Percentiles rank a stretch among this genome's conserved stretches.
These are phyloP conservation scores for Quillaja saponaria DNA, from an alignment of 306 rosid genomes.

Conservation along the genomic window DNA sequence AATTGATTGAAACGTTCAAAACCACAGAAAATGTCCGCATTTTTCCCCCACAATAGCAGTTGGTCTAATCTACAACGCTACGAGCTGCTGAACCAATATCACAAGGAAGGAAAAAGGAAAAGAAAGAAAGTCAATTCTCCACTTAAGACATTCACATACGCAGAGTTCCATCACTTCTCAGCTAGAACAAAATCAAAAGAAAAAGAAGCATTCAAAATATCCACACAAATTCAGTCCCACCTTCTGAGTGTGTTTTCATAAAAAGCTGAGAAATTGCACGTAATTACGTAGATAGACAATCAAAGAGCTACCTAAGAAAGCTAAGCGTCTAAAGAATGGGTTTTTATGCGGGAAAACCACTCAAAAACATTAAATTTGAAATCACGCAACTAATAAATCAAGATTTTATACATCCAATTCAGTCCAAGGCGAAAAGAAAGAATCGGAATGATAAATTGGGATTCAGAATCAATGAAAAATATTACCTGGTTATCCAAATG, in stretches of 20 bases:
- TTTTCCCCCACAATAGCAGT: neutral
- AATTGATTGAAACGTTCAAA: neutral
- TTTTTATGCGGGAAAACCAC: neutral
- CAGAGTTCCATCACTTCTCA: neutral
- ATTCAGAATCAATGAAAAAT: neutral
- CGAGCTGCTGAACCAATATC: neutral
- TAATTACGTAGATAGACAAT: neutral
- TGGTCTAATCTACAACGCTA: neutral
- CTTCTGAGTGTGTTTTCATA: neutral
- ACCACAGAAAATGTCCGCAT: slow-evolving; percentile 1
- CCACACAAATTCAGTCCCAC: neutral
- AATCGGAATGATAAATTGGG: neutral
- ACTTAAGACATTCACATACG: neutral
- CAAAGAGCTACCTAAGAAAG: neutral
- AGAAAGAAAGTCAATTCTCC: too few relatives aligned
- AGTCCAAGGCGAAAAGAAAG: neutral
- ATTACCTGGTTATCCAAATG: neutral
- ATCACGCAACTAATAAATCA: neutral
- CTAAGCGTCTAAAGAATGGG: neutral
- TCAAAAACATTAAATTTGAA: too few relatives aligned
- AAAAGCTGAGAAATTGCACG: neutral
- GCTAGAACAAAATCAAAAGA: neutral
- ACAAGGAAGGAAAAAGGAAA: too few relatives aligned
- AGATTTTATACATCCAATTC: neutral
- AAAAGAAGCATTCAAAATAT: neutral